Evolutionary conservation across 1,284 basidiomycete genomes (phyloP).

Genomic region (Apiotrichum domesticum): DNA sequence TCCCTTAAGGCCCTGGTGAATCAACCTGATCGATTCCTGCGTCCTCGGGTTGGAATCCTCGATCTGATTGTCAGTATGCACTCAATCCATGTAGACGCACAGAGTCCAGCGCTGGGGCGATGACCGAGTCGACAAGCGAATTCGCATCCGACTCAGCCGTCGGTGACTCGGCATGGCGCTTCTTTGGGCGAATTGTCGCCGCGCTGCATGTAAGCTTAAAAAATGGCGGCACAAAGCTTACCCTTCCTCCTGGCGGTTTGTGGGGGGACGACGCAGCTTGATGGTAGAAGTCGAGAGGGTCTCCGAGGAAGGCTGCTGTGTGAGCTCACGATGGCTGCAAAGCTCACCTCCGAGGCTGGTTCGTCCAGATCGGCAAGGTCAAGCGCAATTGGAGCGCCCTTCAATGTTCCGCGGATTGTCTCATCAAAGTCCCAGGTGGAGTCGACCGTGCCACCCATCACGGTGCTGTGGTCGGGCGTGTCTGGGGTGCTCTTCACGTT

Average conservation of each 20-base stretch:
- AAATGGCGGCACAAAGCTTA: constrained; percentile 22
- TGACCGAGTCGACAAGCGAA: background rate
- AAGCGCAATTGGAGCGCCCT: constrained; percentile 54
- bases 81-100: constrained; percentile 27
- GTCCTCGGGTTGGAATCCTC: constrained; percentile 82
- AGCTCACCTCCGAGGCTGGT: background rate
- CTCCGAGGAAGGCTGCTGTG: too few species aligned
- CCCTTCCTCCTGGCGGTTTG: background rate
- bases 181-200: background rate
- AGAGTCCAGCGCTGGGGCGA: background rate
- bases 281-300: background rate
- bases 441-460: constrained; percentile 21
- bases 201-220: background rate
- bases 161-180: background rate
- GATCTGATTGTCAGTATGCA: constrained; percentile 21
- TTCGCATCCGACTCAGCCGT: background rate
- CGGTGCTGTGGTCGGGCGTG: constrained; percentile 33
- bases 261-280: background rate
- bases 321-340: too few species aligned
- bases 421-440: constrained; percentile 92
- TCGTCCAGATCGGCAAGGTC: constrained; percentile 24
- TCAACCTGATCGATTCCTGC: constrained; percentile 81
- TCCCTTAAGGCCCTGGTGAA: constrained; percentile 80
- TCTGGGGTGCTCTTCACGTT: constrained; percentile 49
- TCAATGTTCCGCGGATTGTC: constrained; percentile 57